Evolutionary conservation across 2,329 filamentous ascomycete species (phyloP).

Genomic region (Zelopaecilomyces penicillatus): DNA sequence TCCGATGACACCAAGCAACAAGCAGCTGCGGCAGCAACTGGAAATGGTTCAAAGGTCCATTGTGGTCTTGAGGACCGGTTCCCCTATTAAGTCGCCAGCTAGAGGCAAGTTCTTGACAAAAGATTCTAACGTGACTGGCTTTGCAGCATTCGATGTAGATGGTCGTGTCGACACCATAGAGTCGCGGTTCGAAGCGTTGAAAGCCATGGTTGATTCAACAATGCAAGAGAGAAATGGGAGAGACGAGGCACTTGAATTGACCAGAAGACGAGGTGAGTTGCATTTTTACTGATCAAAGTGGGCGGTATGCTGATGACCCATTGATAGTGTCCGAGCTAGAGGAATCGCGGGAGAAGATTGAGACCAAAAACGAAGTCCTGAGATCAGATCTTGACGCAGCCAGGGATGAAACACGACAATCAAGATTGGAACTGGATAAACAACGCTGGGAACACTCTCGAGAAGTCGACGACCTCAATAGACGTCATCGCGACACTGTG

Average conservation of each 20-base stretch:
- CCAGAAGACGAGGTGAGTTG: constrained; percentile 65
- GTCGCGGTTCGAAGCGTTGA: constrained; percentile 60
- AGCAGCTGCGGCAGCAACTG: constrained; percentile 23
- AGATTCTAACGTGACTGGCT: constrained; percentile 60
- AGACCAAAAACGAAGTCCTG: constrained; percentile 40
- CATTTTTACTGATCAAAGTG: neutral
- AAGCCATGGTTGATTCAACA: constrained; percentile 62
- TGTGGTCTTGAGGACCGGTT: constrained; percentile 24
- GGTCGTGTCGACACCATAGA: constrained; percentile 70
- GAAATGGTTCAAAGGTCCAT: constrained; percentile 24
- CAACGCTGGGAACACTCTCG: constrained; percentile 27
- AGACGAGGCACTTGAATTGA: constrained; percentile 65
- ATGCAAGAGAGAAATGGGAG: constrained; percentile 59
- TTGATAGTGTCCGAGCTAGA: constrained; percentile 40
- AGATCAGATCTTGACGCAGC: constrained; percentile 53
- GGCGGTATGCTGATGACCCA: constrained; percentile 12
- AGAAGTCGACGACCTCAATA: constrained; percentile 47
- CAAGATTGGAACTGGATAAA: constrained; percentile 28
- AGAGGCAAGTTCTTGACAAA: constrained; percentile 57
- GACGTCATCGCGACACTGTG: constrained; percentile 25
- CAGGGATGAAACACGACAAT: constrained; percentile 26
- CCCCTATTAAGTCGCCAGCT: constrained; percentile 34
- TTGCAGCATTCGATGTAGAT: constrained; percentile 71
- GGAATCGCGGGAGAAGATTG: constrained; percentile 36
- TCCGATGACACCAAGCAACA: constrained; percentile 25